These are phyloP conservation scores for Trichodelitschia bisporula DNA, from an alignment of 495 filamentous ascomycete species.

Conservation along the genomic window DNA sequence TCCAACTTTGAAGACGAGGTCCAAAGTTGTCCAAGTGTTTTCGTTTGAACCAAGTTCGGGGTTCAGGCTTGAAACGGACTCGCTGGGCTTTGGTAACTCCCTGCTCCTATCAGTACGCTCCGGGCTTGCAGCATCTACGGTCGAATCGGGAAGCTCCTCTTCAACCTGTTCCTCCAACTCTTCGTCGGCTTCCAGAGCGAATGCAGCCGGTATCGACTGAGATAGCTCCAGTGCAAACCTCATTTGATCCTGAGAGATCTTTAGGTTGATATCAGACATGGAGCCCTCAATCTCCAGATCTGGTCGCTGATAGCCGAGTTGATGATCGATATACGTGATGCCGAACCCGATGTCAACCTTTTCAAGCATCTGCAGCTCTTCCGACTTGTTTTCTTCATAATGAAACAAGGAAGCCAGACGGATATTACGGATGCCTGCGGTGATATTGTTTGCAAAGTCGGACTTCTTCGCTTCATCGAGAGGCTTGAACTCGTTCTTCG, in stretches of 20 bases:
- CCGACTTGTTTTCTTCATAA: conserved; percentile 41
- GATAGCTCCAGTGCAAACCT: conserved; percentile 70
- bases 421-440: conserved; percentile 77
- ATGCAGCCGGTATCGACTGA: conserved; percentile 63
- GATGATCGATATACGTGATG: conserved; percentile 74
- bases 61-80: conserved; percentile 25
- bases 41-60: conserved; percentile 37
- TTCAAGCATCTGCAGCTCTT: conserved; percentile 88
- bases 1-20: conserved; percentile 74
- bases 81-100: conserved; percentile 7
- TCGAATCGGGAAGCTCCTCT: conserved; percentile 34
- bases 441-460: conserved; percentile 64
- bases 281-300: conserved; percentile 77
- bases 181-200: conserved; percentile 50
- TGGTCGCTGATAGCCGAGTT: conserved; percentile 47
- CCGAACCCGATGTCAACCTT: conserved; percentile 85
- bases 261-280: conserved; percentile 79
- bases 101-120: conserved; percentile 6
- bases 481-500: conserved; percentile 70
- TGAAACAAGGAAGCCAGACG: conserved; percentile 75
- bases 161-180: conserved; percentile 35
- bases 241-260: conserved; percentile 72
- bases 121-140: conserved; percentile 23
- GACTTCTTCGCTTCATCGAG: conserved; percentile 47
- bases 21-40: conserved; percentile 76